phyloP scores from a whole-genome alignment of 208 protist genomes.

The Leishmania lainsoni region DNA sequence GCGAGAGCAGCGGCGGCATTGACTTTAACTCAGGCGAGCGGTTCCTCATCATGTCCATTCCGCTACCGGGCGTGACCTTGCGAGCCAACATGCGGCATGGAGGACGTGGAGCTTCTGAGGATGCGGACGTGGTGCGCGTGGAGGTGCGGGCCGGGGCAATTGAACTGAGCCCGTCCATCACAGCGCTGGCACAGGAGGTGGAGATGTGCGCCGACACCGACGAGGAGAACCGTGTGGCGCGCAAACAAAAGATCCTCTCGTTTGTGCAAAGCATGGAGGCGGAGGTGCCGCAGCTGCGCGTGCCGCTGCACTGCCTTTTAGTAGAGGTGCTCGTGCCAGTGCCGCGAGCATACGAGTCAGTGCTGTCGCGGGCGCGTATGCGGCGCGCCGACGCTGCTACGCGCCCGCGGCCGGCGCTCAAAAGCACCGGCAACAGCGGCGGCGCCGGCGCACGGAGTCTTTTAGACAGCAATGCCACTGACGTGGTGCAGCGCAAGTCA shows the following conservation, averaged over 20 bases:
- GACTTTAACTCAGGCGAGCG: slow-evolving; percentile 36
- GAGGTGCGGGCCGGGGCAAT: slow-evolving; percentile 75
- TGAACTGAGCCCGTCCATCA: slow-evolving; percentile 71
- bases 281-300: slow-evolving; percentile 22
- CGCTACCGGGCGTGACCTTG: slow-evolving; percentile 53
- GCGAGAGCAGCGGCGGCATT: slow-evolving; percentile 8
- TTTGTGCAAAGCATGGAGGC: slow-evolving; percentile 52
- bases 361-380: slow-evolving; percentile 35
- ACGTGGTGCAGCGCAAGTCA: slow-evolving; percentile 4
- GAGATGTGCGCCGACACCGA: slow-evolving; percentile 48
- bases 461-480: not conserved
- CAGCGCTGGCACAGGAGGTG: slow-evolving; percentile 70
- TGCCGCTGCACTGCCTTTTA: slow-evolving; percentile 49
- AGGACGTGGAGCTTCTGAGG: slow-evolving; percentile 20
- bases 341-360: slow-evolving; percentile 53
- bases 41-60: slow-evolving; percentile 57
- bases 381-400: slow-evolving; percentile 3
- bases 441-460: not conserved
- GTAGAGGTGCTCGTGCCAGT: slow-evolving; percentile 76
- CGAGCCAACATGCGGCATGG: slow-evolving; percentile 30
- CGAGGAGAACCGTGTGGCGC: slow-evolving; percentile 24
- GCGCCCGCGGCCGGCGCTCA: not conserved
- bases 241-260: slow-evolving; percentile 30
- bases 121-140: slow-evolving; percentile 46
- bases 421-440: not conserved